Percentiles rank a stretch among this genome's conserved stretches.
phyloP scores from a whole-genome alignment of 2,329 filamentous ascomycete genomes.

The Claviceps sp. region DNA sequence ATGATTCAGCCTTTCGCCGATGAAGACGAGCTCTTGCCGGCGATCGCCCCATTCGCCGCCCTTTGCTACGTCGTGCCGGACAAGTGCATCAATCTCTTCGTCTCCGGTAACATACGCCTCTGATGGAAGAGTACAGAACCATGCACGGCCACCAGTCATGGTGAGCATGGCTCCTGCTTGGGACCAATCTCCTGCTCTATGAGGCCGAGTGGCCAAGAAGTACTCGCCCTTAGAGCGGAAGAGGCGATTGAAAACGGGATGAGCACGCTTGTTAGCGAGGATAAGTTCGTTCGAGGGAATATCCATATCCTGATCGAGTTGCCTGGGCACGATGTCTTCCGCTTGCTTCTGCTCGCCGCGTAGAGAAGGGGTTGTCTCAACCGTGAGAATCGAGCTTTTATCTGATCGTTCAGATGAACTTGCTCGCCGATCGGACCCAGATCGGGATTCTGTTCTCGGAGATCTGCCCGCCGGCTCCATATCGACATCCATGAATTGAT shows the following conservation, averaged over 20 bases:
- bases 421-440: conserved; percentile 1
- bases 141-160: conserved; percentile 37
- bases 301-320: conserved; percentile 7
- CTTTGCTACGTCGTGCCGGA: conserved; percentile 34
- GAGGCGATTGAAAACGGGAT: conserved; percentile 38
- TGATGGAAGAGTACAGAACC: conserved; percentile 47
- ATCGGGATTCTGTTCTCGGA: neutral
- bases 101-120: conserved; percentile 36
- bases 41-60: conserved; percentile 55
- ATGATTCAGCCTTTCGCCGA: conserved; percentile 50
- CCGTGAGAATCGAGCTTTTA: conserved; percentile 12
- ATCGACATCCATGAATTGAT: conserved; percentile 9
- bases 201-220: conserved; percentile 44
- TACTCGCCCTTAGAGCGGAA: conserved; percentile 52
- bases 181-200: conserved; percentile 44
- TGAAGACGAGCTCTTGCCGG: conserved; percentile 60
- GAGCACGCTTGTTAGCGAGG: conserved; percentile 40
- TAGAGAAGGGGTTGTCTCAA: conserved; percentile 13
- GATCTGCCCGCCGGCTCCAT: conserved; percentile 8
- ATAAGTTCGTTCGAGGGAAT: conserved; percentile 29
- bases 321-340: neutral
- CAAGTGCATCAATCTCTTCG: conserved; percentile 31
- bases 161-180: conserved; percentile 53
- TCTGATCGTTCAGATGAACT: conserved; percentile 10
- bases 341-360: neutral